Conservation (phyloP, 1,284 basidiomycete genomes). For the Leccinum subspadiceum region DNA sequence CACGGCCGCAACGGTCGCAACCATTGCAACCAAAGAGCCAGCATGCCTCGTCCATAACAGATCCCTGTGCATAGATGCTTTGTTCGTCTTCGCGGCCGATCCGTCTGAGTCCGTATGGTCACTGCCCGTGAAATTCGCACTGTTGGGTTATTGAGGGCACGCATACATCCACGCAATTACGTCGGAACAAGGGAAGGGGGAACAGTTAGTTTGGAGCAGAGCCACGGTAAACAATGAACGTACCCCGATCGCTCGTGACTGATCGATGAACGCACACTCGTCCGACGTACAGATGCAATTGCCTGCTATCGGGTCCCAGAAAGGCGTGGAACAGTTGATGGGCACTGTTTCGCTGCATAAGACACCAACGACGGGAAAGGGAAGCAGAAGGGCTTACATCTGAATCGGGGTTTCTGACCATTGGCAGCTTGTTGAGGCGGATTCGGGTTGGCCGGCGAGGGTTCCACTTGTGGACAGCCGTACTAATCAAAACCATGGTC, state of each 20-base stretch:
- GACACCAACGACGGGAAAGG: too few species aligned
- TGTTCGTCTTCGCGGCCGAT: constrained; percentile 50
- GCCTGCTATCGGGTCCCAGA: constrained; percentile 57
- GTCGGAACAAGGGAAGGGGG: neutral
- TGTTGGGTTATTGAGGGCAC: constrained; percentile 50
- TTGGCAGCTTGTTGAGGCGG: too few species aligned
- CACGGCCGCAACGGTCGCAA: neutral
- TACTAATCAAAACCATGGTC: too few species aligned
- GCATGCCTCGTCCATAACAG: neutral
- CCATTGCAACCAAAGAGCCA: neutral
- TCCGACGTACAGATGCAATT: too few species aligned
- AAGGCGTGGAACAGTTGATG: constrained; percentile 72
- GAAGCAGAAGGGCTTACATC: too few species aligned
- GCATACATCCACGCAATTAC: neutral
- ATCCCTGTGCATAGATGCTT: constrained; percentile 19
- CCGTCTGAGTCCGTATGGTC: neutral
- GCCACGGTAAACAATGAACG: constrained; percentile 16
- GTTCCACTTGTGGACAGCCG: too few species aligned
- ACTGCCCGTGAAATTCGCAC: constrained; percentile 58
- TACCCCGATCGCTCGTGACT: constrained; percentile 67
- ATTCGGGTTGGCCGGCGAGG: too few species aligned
- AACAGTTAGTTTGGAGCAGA: neutral
- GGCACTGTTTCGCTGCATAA: constrained; percentile 45
- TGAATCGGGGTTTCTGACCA: too few species aligned
- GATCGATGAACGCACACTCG: constrained; percentile 42